phyloP scores from a whole-genome alignment of 345 rosid species.

The Linum usitatissimum region DNA sequence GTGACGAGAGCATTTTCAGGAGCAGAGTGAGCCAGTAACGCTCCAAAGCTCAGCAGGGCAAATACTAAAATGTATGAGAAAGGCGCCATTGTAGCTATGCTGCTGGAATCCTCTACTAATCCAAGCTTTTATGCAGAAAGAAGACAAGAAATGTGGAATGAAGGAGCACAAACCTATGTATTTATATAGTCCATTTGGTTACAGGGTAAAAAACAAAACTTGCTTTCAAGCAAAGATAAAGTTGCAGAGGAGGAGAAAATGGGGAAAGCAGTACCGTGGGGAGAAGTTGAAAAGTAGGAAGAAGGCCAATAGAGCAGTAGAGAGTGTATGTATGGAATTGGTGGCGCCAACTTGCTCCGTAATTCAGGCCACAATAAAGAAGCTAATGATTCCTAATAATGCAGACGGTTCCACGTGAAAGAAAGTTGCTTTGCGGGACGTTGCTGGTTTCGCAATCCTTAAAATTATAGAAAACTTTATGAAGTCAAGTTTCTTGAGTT shows the following conservation, averaged over 20 bases:
- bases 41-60: no score
- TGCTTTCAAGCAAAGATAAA: not conserved
- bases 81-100: no score
- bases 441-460: not conserved
- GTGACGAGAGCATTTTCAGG: slow-evolving; percentile 12
- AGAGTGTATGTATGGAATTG: not conserved
- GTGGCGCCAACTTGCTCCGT: not conserved
- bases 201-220: not conserved
- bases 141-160: not conserved
- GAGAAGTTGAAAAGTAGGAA: not conserved
- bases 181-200: not conserved
- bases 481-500: not conserved
- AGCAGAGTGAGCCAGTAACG: not conserved
- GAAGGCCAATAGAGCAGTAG: not conserved
- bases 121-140: no score
- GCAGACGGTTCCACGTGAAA: not conserved
- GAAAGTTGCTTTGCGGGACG: not conserved
- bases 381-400: not conserved
- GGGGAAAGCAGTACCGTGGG: not conserved
- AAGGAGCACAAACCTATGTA: not conserved
- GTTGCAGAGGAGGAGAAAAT: not conserved
- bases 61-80: no score
- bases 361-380: not conserved
- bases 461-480: no score
- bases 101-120: no score